These are phyloP conservation scores for Aciculosporium take DNA, from an alignment of 2,329 filamentous ascomycete species.

Conservation along the genomic window DNA sequence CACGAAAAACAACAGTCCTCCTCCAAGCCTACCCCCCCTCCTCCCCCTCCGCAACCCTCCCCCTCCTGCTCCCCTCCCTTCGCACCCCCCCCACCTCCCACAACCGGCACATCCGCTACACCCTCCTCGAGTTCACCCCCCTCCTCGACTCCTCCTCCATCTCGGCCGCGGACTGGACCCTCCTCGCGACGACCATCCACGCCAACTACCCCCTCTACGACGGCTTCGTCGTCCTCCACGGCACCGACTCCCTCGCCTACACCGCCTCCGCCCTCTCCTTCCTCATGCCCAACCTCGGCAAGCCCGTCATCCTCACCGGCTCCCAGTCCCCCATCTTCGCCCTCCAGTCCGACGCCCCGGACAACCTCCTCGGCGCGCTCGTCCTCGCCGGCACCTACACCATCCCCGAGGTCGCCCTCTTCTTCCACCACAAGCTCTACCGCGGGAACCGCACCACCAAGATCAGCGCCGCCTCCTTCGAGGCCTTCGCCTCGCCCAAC, in stretches of 20 bases:
- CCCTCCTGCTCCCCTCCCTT: no score
- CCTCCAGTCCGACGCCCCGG: constrained; percentile 79
- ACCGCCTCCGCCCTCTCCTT: constrained; percentile 83
- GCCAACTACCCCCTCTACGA: constrained; percentile 83
- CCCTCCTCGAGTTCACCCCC: constrained; percentile 69
- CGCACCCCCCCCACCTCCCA: constrained; percentile 72
- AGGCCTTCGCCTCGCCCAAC: constrained; percentile 83
- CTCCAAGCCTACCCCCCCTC: constrained; percentile 35
- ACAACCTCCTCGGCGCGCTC: constrained; percentile 76
- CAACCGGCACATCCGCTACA: constrained; percentile 67
- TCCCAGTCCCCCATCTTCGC: constrained; percentile 79
- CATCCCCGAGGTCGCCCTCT: constrained; percentile 84
- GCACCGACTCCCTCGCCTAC: constrained; percentile 80
- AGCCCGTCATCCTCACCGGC: constrained; percentile 77
- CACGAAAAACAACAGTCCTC: constrained; percentile 20
- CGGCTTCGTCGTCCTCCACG: constrained; percentile 81
- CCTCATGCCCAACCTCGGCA: constrained; percentile 82
- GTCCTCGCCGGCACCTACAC: constrained; percentile 86
- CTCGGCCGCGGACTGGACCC: constrained; percentile 70
- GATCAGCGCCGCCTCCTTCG: constrained; percentile 71
- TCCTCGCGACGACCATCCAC: constrained; percentile 65
- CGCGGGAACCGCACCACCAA: constrained; percentile 82
- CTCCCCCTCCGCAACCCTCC: constrained; percentile 43
- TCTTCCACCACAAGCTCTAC: constrained; percentile 85
- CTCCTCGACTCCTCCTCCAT: constrained; percentile 85